These are phyloP conservation scores for Poa annua DNA, from an alignment of 176 grass and related monocot species.

Conservation along the genomic window DNA sequence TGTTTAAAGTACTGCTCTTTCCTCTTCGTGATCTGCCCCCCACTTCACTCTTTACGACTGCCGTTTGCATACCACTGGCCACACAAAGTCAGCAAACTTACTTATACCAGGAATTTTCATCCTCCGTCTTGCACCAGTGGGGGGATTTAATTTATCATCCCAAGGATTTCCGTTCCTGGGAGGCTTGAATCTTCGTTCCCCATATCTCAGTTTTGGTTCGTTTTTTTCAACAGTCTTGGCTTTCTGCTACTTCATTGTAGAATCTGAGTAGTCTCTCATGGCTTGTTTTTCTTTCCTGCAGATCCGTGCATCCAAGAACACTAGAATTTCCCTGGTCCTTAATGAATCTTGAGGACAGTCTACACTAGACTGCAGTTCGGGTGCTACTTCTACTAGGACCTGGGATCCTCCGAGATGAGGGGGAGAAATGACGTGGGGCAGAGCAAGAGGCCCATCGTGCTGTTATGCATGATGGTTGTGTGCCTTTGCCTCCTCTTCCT, in stretches of 20 bases:
- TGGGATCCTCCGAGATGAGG: slow-evolving; percentile 62
- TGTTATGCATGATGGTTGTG: slow-evolving; percentile 61
- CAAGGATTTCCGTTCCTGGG: slow-evolving; percentile 28
- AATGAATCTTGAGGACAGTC: slow-evolving; percentile 42
- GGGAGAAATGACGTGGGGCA: slow-evolving; percentile 74
- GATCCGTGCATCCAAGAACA: slow-evolving; percentile 15
- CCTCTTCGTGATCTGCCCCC: slow-evolving; percentile 51
- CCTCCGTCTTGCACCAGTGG: slow-evolving; percentile 14
- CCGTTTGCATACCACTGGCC: slow-evolving; percentile 28
- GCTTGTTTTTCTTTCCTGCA: slow-evolving; percentile 28
- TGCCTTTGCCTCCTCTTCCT: slow-evolving; percentile 87
- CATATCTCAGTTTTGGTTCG: slow-evolving; percentile 42
- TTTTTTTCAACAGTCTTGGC: slow-evolving; percentile 23
- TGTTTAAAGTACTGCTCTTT: slow-evolving; percentile 43
- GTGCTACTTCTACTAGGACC: slow-evolving; percentile 6
- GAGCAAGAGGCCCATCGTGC: slow-evolving; percentile 66
- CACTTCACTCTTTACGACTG: slow-evolving; percentile 38
- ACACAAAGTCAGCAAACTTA: slow-evolving; percentile 34
- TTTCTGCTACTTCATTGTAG: neutral
- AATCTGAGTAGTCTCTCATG: slow-evolving; percentile 21
- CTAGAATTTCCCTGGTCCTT: slow-evolving; percentile 4
- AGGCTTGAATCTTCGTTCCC: slow-evolving; percentile 33
- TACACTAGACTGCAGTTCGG: slow-evolving; percentile 44
- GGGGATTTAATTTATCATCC: slow-evolving; percentile 26
- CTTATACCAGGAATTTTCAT: slow-evolving; percentile 25